Evolutionary conservation across 805 yeast genomes (phyloP).

Genomic region (Wickerhamomyces bisporus): DNA sequence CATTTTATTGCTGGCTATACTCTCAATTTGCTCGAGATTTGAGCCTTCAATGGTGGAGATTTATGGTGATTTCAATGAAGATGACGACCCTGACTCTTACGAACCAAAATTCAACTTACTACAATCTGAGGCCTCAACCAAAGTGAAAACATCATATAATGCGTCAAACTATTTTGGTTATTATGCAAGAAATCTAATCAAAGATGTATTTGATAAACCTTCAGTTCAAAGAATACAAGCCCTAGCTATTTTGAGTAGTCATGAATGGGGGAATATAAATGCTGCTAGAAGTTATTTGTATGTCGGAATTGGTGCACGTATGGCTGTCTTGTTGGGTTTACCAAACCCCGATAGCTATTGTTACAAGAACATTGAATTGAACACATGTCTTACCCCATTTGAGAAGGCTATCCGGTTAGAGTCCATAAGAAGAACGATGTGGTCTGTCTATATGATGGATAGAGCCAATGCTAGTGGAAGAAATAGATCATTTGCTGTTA

Average conservation of each 20-base stretch:
- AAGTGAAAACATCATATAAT: slow-evolving; percentile 21
- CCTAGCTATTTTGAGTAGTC: slow-evolving; percentile 31
- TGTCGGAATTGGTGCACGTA: slow-evolving; percentile 35
- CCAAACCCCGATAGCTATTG: slow-evolving; percentile 18
- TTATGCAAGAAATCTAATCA: slow-evolving; percentile 30
- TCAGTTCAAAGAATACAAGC: slow-evolving; percentile 35
- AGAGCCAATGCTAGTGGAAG: slow-evolving; percentile 31
- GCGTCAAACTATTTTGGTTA: slow-evolving; percentile 36
- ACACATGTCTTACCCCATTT: slow-evolving; percentile 6
- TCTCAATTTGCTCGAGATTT: slow-evolving; percentile 32
- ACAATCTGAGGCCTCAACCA: background rate
- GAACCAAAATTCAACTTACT: slow-evolving; percentile 18
- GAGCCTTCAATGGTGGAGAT: slow-evolving; percentile 27
- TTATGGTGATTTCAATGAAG: slow-evolving; percentile 31
- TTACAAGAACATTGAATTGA: slow-evolving; percentile 10
- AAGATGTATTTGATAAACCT: slow-evolving; percentile 33
- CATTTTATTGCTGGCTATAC: slow-evolving; percentile 28
- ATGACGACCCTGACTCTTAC: slow-evolving; percentile 23
- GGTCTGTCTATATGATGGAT: slow-evolving; percentile 37
- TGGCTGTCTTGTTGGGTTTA: slow-evolving; percentile 32
- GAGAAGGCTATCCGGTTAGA: background rate
- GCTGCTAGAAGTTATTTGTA: slow-evolving; percentile 33
- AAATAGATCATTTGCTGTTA: slow-evolving; percentile 27
- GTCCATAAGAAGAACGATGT: slow-evolving; percentile 26
- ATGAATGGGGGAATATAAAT: slow-evolving; percentile 38